Evolutionary conservation across 202 grass and related monocot species (phyloP).

Genomic region (Dendrocalamus latiflorus): DNA sequence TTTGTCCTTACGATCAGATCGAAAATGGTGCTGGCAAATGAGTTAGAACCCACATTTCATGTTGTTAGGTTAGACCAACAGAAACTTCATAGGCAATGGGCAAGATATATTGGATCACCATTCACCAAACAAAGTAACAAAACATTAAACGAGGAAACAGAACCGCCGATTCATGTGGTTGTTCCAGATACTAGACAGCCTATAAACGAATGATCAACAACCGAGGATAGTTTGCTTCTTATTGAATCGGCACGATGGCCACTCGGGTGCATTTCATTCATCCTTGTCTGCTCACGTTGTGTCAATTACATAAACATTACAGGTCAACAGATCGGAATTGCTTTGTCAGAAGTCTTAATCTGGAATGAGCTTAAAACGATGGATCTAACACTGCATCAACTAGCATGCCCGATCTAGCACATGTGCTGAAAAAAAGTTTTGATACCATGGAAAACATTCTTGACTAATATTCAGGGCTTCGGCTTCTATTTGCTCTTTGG

Average conservation of each 20-base stretch:
- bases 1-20: not conserved
- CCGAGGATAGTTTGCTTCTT: not conserved
- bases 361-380: not conserved
- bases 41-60: not conserved
- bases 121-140: not conserved
- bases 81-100: not conserved
- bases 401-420: not conserved
- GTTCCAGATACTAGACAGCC: not conserved
- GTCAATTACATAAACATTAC: not conserved
- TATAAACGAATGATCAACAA: not conserved
- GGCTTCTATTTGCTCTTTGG: slow-evolving; percentile 38
- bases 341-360: not conserved
- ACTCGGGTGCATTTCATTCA: not conserved
- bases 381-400: not conserved
- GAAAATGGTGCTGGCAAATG: not conserved
- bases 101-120: not conserved
- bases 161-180: not conserved
- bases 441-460: not conserved
- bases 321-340: not conserved
- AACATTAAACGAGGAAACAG: not conserved
- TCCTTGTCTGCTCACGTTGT: not conserved
- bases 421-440: not conserved
- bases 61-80: not conserved
- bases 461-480: not conserved
- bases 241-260: not conserved